A percentile compares a stretch with the other conserved stretches of the same genome.
Conservation (phyloP, 352 stramenopile species). For the Phytophthora podocarpi region DNA sequence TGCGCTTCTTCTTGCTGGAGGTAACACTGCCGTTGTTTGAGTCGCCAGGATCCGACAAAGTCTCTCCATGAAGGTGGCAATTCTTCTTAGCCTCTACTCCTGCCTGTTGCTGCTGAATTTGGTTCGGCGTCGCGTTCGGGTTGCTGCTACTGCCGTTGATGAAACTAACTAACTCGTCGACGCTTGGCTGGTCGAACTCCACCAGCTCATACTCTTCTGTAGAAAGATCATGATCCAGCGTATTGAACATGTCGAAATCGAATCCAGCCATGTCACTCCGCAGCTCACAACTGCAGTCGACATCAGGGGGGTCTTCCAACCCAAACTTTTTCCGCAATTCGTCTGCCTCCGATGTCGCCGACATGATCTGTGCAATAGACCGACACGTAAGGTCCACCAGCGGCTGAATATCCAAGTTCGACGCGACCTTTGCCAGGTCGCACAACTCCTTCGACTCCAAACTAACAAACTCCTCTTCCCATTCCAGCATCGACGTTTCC, state of each 20-base stretch:
- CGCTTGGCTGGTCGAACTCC: slow-evolving; percentile 82
- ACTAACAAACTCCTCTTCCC: slow-evolving; percentile 72
- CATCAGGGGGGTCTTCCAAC: slow-evolving; percentile 51
- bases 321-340: slow-evolving; percentile 83
- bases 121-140: slow-evolving; percentile 20
- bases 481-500: slow-evolving; percentile 59
- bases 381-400: slow-evolving; percentile 81
- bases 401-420: slow-evolving; percentile 81
- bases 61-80: slow-evolving; percentile 34
- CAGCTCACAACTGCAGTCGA: slow-evolving; percentile 60
- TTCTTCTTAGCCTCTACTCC: slow-evolving; percentile 26
- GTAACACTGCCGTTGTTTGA: slow-evolving; percentile 23
- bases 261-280: slow-evolving; percentile 67
- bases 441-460: slow-evolving; percentile 82
- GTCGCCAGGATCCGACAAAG: slow-evolving; percentile 31
- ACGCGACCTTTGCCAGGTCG: slow-evolving; percentile 81
- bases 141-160: slow-evolving; percentile 66
- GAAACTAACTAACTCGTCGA: slow-evolving; percentile 82
- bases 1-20: slow-evolving; percentile 66
- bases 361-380: slow-evolving; percentile 88
- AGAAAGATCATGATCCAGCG: slow-evolving; percentile 75
- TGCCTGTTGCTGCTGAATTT: slow-evolving; percentile 33
- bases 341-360: slow-evolving; percentile 72
- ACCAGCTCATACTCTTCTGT: slow-evolving; percentile 82
- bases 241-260: slow-evolving; percentile 83